A percentile compares a stretch with the other conserved stretches of the same genome.
phyloP scores from a whole-genome alignment of 257 asterid species.

The Ehretia macrophylla region DNA sequence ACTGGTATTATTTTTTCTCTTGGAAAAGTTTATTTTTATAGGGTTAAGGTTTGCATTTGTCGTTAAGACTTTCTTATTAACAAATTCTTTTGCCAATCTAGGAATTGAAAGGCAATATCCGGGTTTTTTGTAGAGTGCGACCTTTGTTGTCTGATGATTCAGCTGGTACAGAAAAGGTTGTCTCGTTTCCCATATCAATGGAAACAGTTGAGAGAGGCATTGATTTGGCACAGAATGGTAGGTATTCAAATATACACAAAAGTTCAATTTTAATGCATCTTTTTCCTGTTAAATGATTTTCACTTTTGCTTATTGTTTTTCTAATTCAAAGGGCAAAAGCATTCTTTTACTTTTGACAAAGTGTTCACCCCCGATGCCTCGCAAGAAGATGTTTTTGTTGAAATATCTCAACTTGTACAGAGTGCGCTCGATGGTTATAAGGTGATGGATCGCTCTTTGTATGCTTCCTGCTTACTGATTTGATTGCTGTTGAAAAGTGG shows the following conservation, averaged over 20 bases:
- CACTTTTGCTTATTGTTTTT: constrained; percentile 5
- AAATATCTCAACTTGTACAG: constrained; percentile 97
- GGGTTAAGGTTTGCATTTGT: neutral
- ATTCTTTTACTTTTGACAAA: constrained; percentile 82
- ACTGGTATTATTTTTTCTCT: constrained; percentile 45
- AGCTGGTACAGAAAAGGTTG: constrained; percentile 56
- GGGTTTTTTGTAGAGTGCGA: constrained; percentile 93
- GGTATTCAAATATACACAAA: constrained; percentile 6
- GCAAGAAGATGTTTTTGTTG: constrained; percentile 86
- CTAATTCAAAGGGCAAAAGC: constrained; percentile 59
- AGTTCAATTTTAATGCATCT: constrained; percentile 2
- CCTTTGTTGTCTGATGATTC: constrained; percentile 77
- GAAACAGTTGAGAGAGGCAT: constrained; percentile 76
- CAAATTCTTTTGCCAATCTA: constrained; percentile 23
- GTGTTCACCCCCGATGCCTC: constrained; percentile 80
- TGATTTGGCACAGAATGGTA: constrained; percentile 79
- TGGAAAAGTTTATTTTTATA: neutral
- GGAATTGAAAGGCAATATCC: constrained; percentile 95
- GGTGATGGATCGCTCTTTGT: constrained; percentile 36
- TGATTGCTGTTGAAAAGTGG: too few relatives aligned
- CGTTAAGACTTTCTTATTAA: neutral
- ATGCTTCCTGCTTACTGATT: neutral
- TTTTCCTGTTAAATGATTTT: neutral
- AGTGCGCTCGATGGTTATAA: constrained; percentile 98
- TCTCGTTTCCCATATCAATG: constrained; percentile 73